These are phyloP conservation scores for Mucuna pruriens DNA, from an alignment of 306 rosid species.

Conservation along the genomic window DNA sequence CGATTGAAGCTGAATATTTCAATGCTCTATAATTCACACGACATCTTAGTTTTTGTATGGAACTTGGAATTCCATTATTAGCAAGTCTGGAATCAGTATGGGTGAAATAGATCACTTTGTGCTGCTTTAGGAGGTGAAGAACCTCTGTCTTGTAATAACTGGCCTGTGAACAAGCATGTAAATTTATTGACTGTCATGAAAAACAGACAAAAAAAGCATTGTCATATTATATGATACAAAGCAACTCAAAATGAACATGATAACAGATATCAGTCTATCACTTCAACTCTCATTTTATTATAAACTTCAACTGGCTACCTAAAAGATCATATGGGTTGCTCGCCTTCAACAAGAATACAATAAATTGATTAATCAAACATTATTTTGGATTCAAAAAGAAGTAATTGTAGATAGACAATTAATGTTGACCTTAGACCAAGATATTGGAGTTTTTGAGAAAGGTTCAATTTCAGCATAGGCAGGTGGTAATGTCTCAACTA, in stretches of 20 bases:
- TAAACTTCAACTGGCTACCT: background rate
- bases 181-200: background rate
- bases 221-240: background rate
- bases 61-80: constrained; percentile 5
- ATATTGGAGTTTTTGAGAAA: constrained; percentile 39
- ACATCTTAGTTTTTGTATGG: constrained; percentile 8
- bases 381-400: background rate
- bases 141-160: constrained; percentile 12
- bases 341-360: background rate
- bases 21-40: constrained; percentile 22
- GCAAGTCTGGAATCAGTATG: constrained; percentile 17
- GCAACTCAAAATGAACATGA: background rate
- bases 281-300: background rate
- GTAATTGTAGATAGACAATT: background rate
- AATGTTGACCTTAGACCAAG: constrained; percentile 15
- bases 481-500: constrained; percentile 73
- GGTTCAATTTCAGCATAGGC: constrained; percentile 67
- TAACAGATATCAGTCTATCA: background rate
- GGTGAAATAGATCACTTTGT: constrained; percentile 21
- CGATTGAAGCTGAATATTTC: constrained; percentile 10
- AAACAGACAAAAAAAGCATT: background rate
- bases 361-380: background rate
- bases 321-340: background rate
- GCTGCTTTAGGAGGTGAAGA: constrained; percentile 11
- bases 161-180: background rate